Conservation (phyloP, 1,139 yeast genomes). For the Debaryomyces udenii region DNA sequence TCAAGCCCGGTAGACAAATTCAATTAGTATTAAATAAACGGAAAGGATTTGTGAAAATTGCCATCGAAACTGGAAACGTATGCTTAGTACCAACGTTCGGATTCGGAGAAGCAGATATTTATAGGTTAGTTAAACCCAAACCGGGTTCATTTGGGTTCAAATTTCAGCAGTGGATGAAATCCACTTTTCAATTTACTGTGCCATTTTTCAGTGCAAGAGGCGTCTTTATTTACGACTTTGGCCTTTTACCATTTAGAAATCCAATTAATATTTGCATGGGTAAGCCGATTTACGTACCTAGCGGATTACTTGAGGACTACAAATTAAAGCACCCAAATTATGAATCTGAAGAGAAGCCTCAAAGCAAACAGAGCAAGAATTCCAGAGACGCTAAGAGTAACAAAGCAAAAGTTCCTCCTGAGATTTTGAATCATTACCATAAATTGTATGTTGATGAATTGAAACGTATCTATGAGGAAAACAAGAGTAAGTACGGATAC, state of each 20-base stretch:
- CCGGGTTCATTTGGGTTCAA: slow-evolving; percentile 53
- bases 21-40: slow-evolving; percentile 71
- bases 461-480: slow-evolving; percentile 64
- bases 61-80: slow-evolving; percentile 77
- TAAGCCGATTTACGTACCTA: slow-evolving; percentile 72
- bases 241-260: slow-evolving; percentile 81
- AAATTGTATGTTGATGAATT: slow-evolving; percentile 69
- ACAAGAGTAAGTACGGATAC: slow-evolving; percentile 63
- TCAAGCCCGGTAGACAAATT: slow-evolving; percentile 25
- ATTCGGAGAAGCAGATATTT: slow-evolving; percentile 89
- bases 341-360: slow-evolving; percentile 13
- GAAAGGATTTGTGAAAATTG: slow-evolving; percentile 87
- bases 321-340: slow-evolving; percentile 33
- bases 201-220: slow-evolving; percentile 95
- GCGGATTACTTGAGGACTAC: slow-evolving; percentile 37
- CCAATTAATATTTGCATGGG: slow-evolving; percentile 85
- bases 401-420: slow-evolving; percentile 40
- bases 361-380: slow-evolving; percentile 4
- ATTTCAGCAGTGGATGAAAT: slow-evolving; percentile 74
- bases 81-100: slow-evolving; percentile 85
- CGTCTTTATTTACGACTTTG: slow-evolving; percentile 88
- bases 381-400: slow-evolving; percentile 10
- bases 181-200: slow-evolving; percentile 74
- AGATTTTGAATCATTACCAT: slow-evolving; percentile 70
- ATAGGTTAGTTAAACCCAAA: slow-evolving; percentile 61